Evolutionary conservation across 2,329 filamentous ascomycete genomes (phyloP).

Genomic region (Fusarium tanahbumbuense): DNA sequence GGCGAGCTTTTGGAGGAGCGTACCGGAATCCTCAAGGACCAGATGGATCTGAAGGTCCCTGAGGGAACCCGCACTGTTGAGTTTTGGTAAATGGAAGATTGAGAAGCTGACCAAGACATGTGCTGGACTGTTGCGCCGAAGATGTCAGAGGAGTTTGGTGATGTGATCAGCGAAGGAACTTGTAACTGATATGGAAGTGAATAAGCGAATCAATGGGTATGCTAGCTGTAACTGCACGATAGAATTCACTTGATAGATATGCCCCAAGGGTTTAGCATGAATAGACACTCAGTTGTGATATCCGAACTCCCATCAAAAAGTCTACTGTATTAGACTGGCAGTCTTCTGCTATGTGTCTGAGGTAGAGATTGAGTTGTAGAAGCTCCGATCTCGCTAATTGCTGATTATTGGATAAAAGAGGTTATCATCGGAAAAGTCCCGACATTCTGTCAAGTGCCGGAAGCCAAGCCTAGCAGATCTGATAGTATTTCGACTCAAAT

Average conservation of each 20-base stretch:
- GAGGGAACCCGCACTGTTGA: slow-evolving; percentile 41
- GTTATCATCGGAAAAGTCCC: slow-evolving; percentile 20
- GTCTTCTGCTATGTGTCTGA: not conserved
- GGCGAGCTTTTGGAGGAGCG: slow-evolving; percentile 10
- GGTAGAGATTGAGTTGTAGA: not conserved
- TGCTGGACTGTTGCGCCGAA: not conserved
- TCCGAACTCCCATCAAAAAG: not conserved
- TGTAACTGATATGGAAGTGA: not conserved
- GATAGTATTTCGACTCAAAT: not conserved
- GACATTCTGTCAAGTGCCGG: not conserved
- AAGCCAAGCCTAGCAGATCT: not conserved
- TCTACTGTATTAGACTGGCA: not conserved
- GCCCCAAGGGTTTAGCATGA: not conserved
- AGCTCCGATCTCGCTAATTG: slow-evolving; percentile 18
- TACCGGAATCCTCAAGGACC: not conserved
- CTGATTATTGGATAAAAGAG: not conserved
- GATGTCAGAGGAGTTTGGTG: not conserved
- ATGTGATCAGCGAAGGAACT: not conserved
- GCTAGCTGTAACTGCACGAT: not conserved
- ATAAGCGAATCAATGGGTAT: not conserved
- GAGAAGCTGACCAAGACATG: not conserved
- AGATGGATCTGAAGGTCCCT: slow-evolving; percentile 41
- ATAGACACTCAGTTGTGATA: not conserved
- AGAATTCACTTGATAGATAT: not conserved
- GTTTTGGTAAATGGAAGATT: slow-evolving; percentile 46